Base-by-base conservation (phyloP, 306 rosid species). In the Luffa acutangula region DNA sequence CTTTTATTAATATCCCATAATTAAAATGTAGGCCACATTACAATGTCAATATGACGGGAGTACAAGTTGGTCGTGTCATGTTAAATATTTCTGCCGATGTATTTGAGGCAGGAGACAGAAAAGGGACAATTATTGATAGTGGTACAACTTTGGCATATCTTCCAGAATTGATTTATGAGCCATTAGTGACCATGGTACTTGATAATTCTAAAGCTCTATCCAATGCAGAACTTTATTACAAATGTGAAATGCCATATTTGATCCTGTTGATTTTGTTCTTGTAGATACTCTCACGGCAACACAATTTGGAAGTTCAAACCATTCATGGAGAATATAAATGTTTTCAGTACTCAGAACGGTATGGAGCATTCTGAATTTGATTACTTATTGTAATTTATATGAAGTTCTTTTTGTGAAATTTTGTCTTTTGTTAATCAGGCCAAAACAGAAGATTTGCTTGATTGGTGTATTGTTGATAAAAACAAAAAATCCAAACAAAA, bases 61-160 rank as follows among this genome's bases (percentile, higher is more conserved):
- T 95, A 85, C 97, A 90, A 90, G 91, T 95, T 77, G 99, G 99
- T 60, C 89, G 13, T 11, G 41, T 83, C 51, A 84, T 84, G 78
- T 85, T 95, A 80, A 90, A 76, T 79, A 84, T 95, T 46, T 81
- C 97, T 34, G 66, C 82, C n/a, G 93, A 89, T 72, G 81, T 85
- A 60, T 92, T 92, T 83, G 91, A 85, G 73, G 86, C 82, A 13
- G 90, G 91, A 46, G 92, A 91, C 84, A 89, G 56, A 54, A 89
- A 84, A 87, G 99, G 99, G 84, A 93, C 99, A 39, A 90, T 95
- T 80, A 95, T 95, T 75, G 99, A 95, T 85, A 95, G 96, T 62
- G 97, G 99, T 71, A 95, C 99, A 86, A 95, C 99, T 74, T 93
- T 95, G 91, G 99, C 99, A 81, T 93, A 95, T 93, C 97, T 95